phyloP scores from a whole-genome alignment of 2,329 filamentous ascomycete species.

The Colletotrichum orchidophilum region DNA sequence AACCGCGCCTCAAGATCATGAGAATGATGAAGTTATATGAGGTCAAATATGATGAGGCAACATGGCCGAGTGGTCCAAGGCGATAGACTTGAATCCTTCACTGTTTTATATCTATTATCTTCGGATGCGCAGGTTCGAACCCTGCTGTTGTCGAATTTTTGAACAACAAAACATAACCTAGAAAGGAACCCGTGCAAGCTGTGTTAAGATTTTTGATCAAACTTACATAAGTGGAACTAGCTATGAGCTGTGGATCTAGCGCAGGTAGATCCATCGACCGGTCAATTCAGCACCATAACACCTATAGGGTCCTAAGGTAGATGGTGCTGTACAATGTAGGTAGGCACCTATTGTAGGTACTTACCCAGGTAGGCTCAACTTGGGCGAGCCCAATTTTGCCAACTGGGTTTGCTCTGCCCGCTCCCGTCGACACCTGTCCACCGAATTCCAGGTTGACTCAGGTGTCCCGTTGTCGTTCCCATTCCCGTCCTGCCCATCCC shows the following conservation, averaged over 20 bases:
- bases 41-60: neutral
- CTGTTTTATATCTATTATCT: constrained; percentile 6
- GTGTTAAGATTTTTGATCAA: too few relatives aligned
- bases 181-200: too few relatives aligned
- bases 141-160: constrained; percentile 24
- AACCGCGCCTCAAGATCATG: neutral
- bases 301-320: too few relatives aligned
- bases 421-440: neutral
- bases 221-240: too few relatives aligned
- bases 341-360: too few relatives aligned
- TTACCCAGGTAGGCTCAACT: too few relatives aligned
- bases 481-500: neutral
- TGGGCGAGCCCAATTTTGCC: neutral
- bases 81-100: constrained; percentile 13
- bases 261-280: too few relatives aligned
- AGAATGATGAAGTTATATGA: accelerated
- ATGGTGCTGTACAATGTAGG: too few relatives aligned
- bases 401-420: neutral
- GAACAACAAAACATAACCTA: neutral
- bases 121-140: constrained; percentile 31
- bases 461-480: neutral
- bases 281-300: too few relatives aligned
- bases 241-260: too few relatives aligned
- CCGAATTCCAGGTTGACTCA: neutral
- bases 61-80: constrained; percentile 29